Conservation (phyloP, 169 alveolate genomes). For the Theileria annulata region DNA sequence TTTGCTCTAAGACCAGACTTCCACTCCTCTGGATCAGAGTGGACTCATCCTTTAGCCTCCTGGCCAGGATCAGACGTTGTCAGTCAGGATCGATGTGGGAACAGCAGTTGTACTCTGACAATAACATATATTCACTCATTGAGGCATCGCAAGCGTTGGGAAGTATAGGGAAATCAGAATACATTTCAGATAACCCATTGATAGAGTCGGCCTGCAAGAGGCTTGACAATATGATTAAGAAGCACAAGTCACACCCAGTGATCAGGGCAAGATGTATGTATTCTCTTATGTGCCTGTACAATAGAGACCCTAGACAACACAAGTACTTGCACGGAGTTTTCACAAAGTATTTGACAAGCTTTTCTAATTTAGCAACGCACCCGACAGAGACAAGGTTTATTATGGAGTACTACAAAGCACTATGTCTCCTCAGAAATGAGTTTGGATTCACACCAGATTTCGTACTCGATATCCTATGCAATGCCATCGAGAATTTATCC, state of each 20-base stretch:
- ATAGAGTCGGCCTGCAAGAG: constrained; percentile 25
- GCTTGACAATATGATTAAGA: constrained; percentile 41
- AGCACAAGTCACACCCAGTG: constrained; percentile 55
- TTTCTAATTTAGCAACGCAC: constrained; percentile 46
- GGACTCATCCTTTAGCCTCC: constrained; percentile 72
- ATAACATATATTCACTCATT: constrained; percentile 70
- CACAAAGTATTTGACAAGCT: constrained; percentile 37
- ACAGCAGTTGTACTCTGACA: constrained; percentile 82
- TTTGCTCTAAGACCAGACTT: constrained; percentile 79
- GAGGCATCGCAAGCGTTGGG: constrained; percentile 79
- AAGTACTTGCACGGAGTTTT: constrained; percentile 34
- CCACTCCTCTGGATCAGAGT: constrained; percentile 83
- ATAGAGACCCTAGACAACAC: constrained; percentile 52
- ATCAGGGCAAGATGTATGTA: constrained; percentile 54
- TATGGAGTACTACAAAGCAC: constrained; percentile 54
- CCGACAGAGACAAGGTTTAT: constrained; percentile 66
- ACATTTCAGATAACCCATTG: constrained; percentile 53
- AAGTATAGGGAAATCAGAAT: constrained; percentile 37
- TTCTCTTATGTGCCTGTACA: constrained; percentile 55
- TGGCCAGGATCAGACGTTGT: constrained; percentile 77
- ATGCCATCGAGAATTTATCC: constrained; percentile 43
- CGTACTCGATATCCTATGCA: constrained; percentile 51
- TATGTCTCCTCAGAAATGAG: constrained; percentile 50
- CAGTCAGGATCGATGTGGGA: constrained; percentile 86
- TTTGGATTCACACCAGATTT: constrained; percentile 48